These are phyloP conservation scores for Ceratobasidium sp. DNA, from an alignment of 1,284 basidiomycete species.

Conservation along the genomic window DNA sequence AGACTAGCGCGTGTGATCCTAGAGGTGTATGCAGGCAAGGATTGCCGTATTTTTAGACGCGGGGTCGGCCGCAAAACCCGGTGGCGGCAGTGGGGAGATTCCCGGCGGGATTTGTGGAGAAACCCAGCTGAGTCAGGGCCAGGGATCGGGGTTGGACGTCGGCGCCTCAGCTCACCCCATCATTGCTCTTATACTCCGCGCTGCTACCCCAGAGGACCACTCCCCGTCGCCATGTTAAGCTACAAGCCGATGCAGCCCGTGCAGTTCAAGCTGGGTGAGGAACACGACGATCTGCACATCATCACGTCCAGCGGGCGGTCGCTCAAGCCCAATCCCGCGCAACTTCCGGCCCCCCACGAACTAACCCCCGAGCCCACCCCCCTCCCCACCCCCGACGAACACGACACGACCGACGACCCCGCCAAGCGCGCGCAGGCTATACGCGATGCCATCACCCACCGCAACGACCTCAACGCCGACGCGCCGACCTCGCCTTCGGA, in stretches of 20 bases:
- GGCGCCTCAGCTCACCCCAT: conserved; percentile 8
- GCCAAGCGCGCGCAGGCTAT: neutral
- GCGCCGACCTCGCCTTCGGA: neutral
- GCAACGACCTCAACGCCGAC: neutral
- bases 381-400: neutral
- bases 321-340: neutral
- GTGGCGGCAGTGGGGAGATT: neutral
- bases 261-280: conserved; percentile 29
- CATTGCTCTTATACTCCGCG: neutral
- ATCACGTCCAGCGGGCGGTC: conserved; percentile 11
- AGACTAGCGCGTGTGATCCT: too few species aligned
- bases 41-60: too few species aligned
- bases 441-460: conserved; percentile 1
- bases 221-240: conserved; percentile 15
- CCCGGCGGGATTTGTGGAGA: neutral
- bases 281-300: conserved; percentile 28
- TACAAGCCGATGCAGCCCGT: conserved; percentile 36
- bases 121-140: neutral
- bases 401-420: conserved; percentile 11
- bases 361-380: conserved; percentile 28
- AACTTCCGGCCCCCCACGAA: conserved; percentile 13
- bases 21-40: too few species aligned
- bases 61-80: too few species aligned
- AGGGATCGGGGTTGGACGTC: conserved; percentile 16
- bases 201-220: neutral